These are phyloP conservation scores for Paecilomyces sp. DNA, from an alignment of 2,329 filamentous ascomycete species.

Conservation along the genomic window DNA sequence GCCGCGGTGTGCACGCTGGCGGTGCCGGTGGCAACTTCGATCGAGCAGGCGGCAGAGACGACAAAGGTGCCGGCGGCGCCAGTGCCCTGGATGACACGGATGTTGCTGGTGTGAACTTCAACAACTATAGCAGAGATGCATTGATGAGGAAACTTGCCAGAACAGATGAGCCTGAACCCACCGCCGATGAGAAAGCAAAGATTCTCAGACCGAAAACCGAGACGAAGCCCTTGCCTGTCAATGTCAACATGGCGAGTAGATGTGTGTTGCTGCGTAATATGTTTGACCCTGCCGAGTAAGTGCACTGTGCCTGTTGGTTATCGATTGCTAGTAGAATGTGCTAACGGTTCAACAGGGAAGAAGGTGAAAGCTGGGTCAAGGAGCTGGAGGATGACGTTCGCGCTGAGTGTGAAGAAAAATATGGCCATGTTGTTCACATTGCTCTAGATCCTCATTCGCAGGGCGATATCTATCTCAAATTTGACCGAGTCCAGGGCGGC, in stretches of 20 bases:
- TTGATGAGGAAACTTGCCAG: slow-evolving; percentile 98
- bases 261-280: slow-evolving; percentile 94
- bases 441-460: slow-evolving; percentile 85
- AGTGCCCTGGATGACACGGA: slow-evolving; percentile 96
- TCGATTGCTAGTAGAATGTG: not conserved
- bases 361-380: slow-evolving; percentile 81
- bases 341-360: slow-evolving; percentile 57
- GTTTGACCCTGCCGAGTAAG: slow-evolving; percentile 88
- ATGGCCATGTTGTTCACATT: slow-evolving; percentile 97
- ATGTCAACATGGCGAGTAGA: slow-evolving; percentile 84
- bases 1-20: slow-evolving; percentile 75
- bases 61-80: slow-evolving; percentile 79
- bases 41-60: slow-evolving; percentile 79
- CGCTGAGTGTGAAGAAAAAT: slow-evolving; percentile 87
- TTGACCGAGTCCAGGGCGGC: slow-evolving; percentile 88
- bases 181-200: slow-evolving; percentile 60
- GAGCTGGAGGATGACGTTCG: slow-evolving; percentile 92
- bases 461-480: slow-evolving; percentile 98
- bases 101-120: slow-evolving; percentile 97
- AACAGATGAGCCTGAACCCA: slow-evolving; percentile 69
- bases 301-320: slow-evolving; percentile 15
- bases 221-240: slow-evolving; percentile 69
- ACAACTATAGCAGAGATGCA: slow-evolving; percentile 96
- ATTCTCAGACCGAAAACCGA: slow-evolving; percentile 72
- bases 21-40: slow-evolving; percentile 70